Base-by-base conservation (phyloP, 164 flowering plant genomes). In the Akebia trifoliata region DNA sequence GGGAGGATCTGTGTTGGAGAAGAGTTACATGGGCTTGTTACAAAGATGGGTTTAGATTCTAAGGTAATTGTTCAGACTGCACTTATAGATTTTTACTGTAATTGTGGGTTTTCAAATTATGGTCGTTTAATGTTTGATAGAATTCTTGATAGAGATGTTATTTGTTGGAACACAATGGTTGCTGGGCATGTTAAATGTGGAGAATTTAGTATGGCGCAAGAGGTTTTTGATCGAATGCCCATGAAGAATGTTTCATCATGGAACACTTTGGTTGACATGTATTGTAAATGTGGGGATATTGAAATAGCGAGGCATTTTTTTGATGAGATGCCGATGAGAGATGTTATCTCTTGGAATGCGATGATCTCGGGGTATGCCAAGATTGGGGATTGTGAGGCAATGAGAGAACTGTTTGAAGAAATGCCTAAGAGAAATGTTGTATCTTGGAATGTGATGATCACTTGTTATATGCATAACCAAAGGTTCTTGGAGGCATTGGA, bases 101-200 rank as follows among this genome's bases (percentile, higher is more conserved):
- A 17, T 35, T 66, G 65, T 51, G 74, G 71, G 8, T 45, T 40
- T 12, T 29, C 45, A 7, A 30, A 18, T 15, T 15, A 3, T 25
- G 71, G 45, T 21, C 50, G 71, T 29, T 15, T 39, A 2, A 31
- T 63, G 26, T 71, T 71, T 45, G 71, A 71, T 59, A 30, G 62
- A 44, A 50, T 59, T 22, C 3, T 0, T 6, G 71, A 66, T 1
- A 55, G 52, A 54, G 71, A 71, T 71, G 64, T 62, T n/a, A 63
- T 71, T 35, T 67, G 71, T 45, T 71, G 74, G 74, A 66, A 67
- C 32, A 66, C 71, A 10, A 66, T 71, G 68, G 54, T 71, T n/a
- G 53, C 65, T 25, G 74, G 65, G 35, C 63, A 59, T 21, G 46
- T 53, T 18, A 67, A 66, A 49, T 55, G 65, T 17, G 74, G 71